Percentiles rank a stretch among this genome's conserved stretches.
Conservation (phyloP, 2,329 filamentous ascomycete genomes). For the Aspergillus sp. region DNA sequence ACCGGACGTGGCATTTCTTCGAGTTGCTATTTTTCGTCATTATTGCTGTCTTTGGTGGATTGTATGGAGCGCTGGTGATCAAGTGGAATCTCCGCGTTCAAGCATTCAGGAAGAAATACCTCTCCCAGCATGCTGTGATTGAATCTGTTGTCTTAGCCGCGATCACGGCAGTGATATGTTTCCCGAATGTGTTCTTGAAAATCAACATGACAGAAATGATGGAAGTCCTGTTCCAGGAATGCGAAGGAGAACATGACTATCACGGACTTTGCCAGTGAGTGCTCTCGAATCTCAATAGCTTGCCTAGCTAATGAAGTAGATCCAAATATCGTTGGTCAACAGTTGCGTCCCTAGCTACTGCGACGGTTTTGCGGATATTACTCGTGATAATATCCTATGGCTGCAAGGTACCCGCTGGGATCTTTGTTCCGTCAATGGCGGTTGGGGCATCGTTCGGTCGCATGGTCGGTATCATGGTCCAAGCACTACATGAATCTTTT, state of each 20-base stretch:
- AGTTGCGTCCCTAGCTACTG: constrained; percentile 72
- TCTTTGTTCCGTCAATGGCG: constrained; percentile 98
- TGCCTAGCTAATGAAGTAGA: constrained; percentile 27
- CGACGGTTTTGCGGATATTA: constrained; percentile 76
- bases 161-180: constrained; percentile 87
- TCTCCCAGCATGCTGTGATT: constrained; percentile 77
- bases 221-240: constrained; percentile 95
- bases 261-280: constrained; percentile 79
- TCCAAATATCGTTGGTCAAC: constrained; percentile 72
- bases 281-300: neutral
- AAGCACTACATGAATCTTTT: constrained; percentile 80
- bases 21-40: constrained; percentile 90
- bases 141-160: constrained; percentile 83
- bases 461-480: constrained; percentile 90
- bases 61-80: constrained; percentile 96
- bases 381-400: constrained; percentile 96
- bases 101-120: constrained; percentile 90
- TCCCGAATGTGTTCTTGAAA: constrained; percentile 89
- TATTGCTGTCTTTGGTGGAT: constrained; percentile 86
- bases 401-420: constrained; percentile 95
- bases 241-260: constrained; percentile 84
- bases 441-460: constrained; percentile 92
- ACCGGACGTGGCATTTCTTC: constrained; percentile 97
- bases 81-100: constrained; percentile 94
- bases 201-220: constrained; percentile 99